Evolutionary conservation across 768 basidiomycete genomes (phyloP), one percentile per base, ranked within the genome.

Genomic region (Clathrus columnatus): DNA sequence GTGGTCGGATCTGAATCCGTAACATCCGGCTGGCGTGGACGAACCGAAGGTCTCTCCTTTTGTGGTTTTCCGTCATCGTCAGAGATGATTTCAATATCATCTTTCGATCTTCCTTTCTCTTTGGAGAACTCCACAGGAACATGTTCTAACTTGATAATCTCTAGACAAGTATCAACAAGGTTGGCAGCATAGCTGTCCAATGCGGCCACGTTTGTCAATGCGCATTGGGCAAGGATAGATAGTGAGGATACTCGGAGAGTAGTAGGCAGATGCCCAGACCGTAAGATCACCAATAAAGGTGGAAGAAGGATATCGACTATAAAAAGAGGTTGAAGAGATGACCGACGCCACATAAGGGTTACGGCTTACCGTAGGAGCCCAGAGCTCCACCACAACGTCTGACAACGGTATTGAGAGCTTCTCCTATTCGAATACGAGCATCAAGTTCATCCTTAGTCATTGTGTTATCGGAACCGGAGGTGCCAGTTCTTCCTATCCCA

Each of bases 391-490:
- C 92, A 49, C 83, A 83, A 46, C 83, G 73, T 58, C 81, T 75
- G 36, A 96, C 82, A 2, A 92, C 83, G 58, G 84, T 80, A 11
- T 79, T 81, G 16, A 97, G 68, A 0, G 91, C 91, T 68, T 98
- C 95, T 1, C 91, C 95, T 7, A 95, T 71, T 23, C 93, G 75
- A 8, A 87, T 74, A 29, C 84, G 74, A 43, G 75, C 72, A 63
- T 96, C 90, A 32, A 96, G 69, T 57, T 91, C 88, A 32, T 79
- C 58, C 53, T 57, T 44, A 1, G 54, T 57, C 59, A 64, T 64
- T 71, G 78, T 43, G 72, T 79, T 59, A 78, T 64, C 36, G 67
- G 72, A 2, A 2, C 24, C 43, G 1, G 67, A 69, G 7, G 70
- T 69, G n/a, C 73, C 74, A 6, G 80, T 67, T 6, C 80, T 80